Conservation (phyloP, 306 rosid genomes). For the Cucumis cinereus region DNA sequence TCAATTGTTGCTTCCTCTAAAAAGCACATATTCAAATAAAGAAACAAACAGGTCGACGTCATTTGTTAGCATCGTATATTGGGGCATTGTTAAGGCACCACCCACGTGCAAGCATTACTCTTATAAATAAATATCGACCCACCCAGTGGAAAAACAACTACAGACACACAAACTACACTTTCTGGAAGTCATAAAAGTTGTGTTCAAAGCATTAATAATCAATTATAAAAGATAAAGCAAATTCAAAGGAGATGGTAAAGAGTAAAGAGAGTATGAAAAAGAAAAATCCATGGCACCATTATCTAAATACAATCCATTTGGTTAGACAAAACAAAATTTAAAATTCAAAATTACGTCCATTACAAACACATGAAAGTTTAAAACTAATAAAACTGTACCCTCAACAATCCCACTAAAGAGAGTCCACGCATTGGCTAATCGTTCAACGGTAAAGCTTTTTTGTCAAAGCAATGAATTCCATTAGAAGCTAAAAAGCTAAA, state of each 20-base stretch:
- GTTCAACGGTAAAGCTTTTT: neutral
- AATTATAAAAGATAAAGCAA: conserved; percentile 2
- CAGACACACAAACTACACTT: conserved; percentile 25
- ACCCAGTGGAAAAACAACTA: neutral
- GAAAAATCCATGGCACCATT: neutral
- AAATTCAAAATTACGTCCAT: neutral
- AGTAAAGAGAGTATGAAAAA: neutral
- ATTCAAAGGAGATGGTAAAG: neutral
- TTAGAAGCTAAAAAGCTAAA: neutral
- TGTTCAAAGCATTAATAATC: conserved; percentile 11
- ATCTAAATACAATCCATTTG: neutral
- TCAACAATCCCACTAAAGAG: neutral
- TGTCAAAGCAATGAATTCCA: neutral
- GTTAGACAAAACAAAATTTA: neutral
- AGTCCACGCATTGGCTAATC: neutral
- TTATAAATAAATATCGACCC: conserved; percentile 5
- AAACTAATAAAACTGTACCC: neutral
- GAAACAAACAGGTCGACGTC: neutral
- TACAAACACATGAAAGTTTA: neutral
- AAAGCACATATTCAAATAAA: conserved; percentile 1
- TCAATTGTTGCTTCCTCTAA: conserved; percentile 16
- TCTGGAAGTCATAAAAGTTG: conserved; percentile 14
- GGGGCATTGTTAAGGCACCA: neutral
- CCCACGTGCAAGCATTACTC: conserved; percentile 8
- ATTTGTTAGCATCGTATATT: neutral